Evolutionary conservation across 345 rosid genomes (phyloP).

Genomic region (Euclidium syriacum): DNA sequence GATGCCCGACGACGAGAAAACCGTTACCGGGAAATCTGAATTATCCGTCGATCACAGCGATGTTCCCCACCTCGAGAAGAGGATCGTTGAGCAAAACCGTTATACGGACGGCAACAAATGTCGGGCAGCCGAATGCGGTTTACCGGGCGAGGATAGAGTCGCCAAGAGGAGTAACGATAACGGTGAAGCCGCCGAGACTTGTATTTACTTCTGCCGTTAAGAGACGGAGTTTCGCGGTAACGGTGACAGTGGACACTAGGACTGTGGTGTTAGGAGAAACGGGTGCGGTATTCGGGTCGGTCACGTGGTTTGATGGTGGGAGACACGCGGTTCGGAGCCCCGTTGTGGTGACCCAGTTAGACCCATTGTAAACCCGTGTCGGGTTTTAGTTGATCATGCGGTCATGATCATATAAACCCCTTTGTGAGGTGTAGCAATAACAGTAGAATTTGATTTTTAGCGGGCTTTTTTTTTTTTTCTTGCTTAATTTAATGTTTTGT

Average conservation of each 20-base stretch:
- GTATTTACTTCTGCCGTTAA: conserved; percentile 43
- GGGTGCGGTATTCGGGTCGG: conserved; percentile 66
- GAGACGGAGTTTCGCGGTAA: conserved; percentile 55
- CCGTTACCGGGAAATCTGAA: conserved; percentile 64
- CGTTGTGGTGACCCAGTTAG: conserved; percentile 50
- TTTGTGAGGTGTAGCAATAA: conserved; percentile 10
- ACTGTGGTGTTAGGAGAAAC: conserved; percentile 49
- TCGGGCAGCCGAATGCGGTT: conserved; percentile 41
- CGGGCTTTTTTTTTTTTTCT: background rate
- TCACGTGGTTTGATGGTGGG: conserved; percentile 73
- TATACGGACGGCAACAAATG: conserved; percentile 65
- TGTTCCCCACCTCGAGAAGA: conserved; percentile 41
- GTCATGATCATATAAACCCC: conserved; percentile 21
- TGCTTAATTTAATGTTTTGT: background rate
- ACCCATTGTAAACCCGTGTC: conserved; percentile 11
- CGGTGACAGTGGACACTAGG: conserved; percentile 45
- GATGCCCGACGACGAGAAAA: conserved; percentile 47
- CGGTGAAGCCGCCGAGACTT: conserved; percentile 52
- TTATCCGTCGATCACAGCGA: conserved; percentile 76
- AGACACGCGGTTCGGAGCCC: conserved; percentile 73
- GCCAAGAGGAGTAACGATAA: conserved; percentile 55
- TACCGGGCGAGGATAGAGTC: conserved; percentile 45
- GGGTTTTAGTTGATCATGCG: conserved; percentile 21
- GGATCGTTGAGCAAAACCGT: conserved; percentile 40
- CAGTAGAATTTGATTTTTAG: conserved; percentile 21